phyloP scores from a whole-genome alignment of 257 asterid genomes.

The Apocynum venetum region DNA sequence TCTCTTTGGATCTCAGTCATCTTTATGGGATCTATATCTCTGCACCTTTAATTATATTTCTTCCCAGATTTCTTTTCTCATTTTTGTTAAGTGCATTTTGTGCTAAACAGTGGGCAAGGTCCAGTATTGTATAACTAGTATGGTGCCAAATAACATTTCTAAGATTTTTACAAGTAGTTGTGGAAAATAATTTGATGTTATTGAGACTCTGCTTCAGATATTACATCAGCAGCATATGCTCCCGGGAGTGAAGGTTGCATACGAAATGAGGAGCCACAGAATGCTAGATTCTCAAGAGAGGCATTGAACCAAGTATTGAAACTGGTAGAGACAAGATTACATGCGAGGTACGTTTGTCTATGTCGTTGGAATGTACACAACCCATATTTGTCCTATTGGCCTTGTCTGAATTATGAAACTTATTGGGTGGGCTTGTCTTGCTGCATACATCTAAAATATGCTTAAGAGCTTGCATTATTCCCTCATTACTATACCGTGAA shows the following conservation, averaged over 20 bases:
- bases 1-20: neutral
- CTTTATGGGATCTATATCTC: neutral
- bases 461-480: neutral
- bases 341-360: constrained; percentile 47
- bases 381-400: neutral
- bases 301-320: constrained; percentile 50
- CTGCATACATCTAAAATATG: neutral
- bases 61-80: neutral
- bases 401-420: neutral
- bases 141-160: neutral
- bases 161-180: neutral
- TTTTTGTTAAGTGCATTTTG: neutral
- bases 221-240: constrained; percentile 33
- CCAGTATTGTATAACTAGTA: neutral
- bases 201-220: constrained; percentile 38
- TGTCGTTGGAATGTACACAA: neutral
- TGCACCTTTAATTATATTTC: neutral
- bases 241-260: constrained; percentile 30
- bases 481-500: neutral
- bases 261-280: constrained; percentile 46
- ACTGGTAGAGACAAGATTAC: constrained; percentile 51
- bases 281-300: constrained; percentile 49
- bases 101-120: neutral
- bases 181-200: neutral
- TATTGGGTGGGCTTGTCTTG: neutral